Percentiles rank a stretch among this genome's conserved stretches.
Conservation (phyloP, 441 rosid genomes). For the Croton laevigatus region DNA sequence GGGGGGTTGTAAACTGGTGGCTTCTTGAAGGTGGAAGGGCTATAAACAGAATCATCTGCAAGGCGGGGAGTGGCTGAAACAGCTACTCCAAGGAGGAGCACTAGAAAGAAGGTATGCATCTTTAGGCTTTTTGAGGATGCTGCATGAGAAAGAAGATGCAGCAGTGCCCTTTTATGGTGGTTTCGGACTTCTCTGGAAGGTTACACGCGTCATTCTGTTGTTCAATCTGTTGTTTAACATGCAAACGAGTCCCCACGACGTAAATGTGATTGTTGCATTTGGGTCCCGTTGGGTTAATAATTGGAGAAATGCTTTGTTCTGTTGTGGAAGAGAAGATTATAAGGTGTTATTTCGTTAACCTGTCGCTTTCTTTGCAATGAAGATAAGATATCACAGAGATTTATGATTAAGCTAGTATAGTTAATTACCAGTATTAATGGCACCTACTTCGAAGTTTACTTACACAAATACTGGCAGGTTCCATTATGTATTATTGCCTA, state of each 20-base stretch:
- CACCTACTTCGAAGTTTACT: not conserved
- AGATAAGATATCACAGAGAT: not conserved
- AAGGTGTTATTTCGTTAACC: not conserved
- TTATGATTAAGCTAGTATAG: not conserved
- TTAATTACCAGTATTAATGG: not conserved
- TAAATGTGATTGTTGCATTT: not conserved
- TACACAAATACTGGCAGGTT: not conserved
- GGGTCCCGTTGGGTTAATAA: not conserved
- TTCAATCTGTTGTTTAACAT: not conserved
- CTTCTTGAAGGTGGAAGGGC: not conserved
- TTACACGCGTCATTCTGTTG: not conserved
- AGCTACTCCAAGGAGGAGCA: not conserved
- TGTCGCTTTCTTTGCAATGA: not conserved
- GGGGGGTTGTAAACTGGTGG: not conserved
- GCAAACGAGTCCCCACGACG: not conserved
- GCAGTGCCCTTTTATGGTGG: not conserved
- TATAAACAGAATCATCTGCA: not conserved
- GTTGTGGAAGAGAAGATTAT: not conserved
- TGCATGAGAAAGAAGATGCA: not conserved
- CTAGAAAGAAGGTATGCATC: not conserved
- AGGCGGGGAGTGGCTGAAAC: not conserved
- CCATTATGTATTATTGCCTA: not conserved
- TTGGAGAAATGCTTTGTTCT: not conserved
- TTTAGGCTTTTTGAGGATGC: slow-evolving; percentile 4
- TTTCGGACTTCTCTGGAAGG: not conserved